Percentiles rank a stretch among this genome's conserved stretches.
Evolutionary conservation across 2,329 filamentous ascomycete genomes (phyloP).

Genomic region (Fusarium multiceps): DNA sequence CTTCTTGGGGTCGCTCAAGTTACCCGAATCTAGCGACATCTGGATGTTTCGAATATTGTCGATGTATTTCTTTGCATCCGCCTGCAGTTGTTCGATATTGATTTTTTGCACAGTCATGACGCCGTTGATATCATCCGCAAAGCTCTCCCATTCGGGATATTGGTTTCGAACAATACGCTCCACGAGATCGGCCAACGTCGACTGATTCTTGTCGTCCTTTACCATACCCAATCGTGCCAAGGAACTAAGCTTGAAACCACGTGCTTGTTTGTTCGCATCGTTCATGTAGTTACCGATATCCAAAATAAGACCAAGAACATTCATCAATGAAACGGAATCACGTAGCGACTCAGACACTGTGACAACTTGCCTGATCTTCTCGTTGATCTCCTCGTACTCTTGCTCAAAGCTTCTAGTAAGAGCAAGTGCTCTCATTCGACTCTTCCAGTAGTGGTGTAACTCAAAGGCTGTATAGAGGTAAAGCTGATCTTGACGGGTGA

Average conservation of each 20-base stretch:
- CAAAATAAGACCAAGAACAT: constrained; percentile 92
- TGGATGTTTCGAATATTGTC: constrained; percentile 96
- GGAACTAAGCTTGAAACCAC: constrained; percentile 97
- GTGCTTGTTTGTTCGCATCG: constrained; percentile 97
- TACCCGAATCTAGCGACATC: constrained; percentile 89
- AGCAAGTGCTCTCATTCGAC: constrained; percentile 89
- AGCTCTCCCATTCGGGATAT: constrained; percentile 94
- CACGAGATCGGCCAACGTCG: constrained; percentile 93
- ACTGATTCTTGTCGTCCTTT: constrained; percentile 99
- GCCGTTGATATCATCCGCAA: constrained; percentile 83
- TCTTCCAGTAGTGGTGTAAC: constrained; percentile 98
- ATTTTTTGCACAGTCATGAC: constrained; percentile 87
- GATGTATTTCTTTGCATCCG: constrained; percentile 91
- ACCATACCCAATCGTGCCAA: constrained; percentile 94
- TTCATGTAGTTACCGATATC: constrained; percentile 99
- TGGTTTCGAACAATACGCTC: constrained; percentile 97
- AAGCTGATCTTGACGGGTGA: constrained; percentile 95
- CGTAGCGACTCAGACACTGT: constrained; percentile 87
- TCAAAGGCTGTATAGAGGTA: constrained; percentile 94
- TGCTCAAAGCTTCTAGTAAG: constrained; percentile 84
- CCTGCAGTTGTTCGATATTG: constrained; percentile 91
- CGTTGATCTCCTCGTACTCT: constrained; percentile 92
- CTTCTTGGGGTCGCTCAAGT: constrained; percentile 94
- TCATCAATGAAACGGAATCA: constrained; percentile 93
- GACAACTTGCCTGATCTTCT: constrained; percentile 87